Evolutionary conservation across 148 eudicot species (phyloP).

Genomic region (Chenopodium berlandieri): DNA sequence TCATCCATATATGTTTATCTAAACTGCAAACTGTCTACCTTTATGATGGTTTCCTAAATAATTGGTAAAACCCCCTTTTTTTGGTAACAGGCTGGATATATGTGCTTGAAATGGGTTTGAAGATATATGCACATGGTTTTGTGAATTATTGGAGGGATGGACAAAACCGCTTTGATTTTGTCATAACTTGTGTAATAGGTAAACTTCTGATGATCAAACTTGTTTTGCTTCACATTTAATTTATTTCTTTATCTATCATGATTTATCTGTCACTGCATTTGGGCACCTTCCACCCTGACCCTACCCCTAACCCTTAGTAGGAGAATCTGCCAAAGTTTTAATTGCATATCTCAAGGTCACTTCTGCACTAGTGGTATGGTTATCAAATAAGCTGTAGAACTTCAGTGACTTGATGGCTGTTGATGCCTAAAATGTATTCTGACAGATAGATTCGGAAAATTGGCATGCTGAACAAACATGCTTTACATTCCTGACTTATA

Average conservation of each 20-base stretch:
- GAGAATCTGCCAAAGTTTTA: neutral
- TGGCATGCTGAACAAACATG: neutral
- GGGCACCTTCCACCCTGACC: neutral
- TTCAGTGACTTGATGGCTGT: neutral
- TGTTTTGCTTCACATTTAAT: neutral
- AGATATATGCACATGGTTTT: conserved; percentile 80
- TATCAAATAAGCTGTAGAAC: neutral
- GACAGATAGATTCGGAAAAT: neutral
- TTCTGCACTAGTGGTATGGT: neutral
- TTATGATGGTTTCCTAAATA: neutral
- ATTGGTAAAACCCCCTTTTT: neutral
- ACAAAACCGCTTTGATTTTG: conserved; percentile 86
- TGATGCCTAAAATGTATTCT: neutral
- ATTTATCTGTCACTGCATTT: neutral
- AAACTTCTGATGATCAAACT: conserved; percentile 17
- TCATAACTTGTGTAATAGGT: conserved; percentile 95
- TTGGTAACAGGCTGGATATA: conserved; percentile 77
- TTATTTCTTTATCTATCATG: neutral
- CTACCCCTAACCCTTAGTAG: neutral
- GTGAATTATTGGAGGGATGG: conserved; percentile 97
- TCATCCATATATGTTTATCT: neutral
- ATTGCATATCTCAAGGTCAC: neutral
- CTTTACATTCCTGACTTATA: neutral
- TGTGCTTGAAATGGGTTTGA: conserved; percentile 84
- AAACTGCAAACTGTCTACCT: neutral